A percentile compares a stretch with the other conserved stretches of the same genome.
Evolutionary conservation across 2,329 filamentous ascomycete species (phyloP).

Genomic region (Tolypocladium sp.): DNA sequence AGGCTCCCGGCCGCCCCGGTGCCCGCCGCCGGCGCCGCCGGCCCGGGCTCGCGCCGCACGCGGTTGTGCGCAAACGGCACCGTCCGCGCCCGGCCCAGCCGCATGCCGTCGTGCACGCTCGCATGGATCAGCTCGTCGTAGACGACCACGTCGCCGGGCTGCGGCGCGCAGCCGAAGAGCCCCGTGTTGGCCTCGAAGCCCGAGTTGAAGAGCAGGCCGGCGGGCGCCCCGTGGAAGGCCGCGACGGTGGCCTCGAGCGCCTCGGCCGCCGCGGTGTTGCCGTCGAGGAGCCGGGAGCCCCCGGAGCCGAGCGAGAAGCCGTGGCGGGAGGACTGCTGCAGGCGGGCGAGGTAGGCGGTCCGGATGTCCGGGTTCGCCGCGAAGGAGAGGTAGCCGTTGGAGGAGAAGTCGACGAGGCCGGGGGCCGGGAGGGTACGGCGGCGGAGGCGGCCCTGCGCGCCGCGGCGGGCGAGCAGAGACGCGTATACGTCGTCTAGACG

Average conservation of each 20-base stretch:
- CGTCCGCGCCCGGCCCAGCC: slow-evolving; percentile 44
- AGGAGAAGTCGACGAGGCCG: slow-evolving; percentile 66
- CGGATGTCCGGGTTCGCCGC: slow-evolving; percentile 42
- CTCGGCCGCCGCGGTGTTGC: slow-evolving; percentile 36
- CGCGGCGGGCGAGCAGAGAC: slow-evolving; percentile 17
- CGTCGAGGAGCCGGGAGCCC: slow-evolving; percentile 44
- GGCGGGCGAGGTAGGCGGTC: slow-evolving; percentile 49
- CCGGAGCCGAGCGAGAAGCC: slow-evolving; percentile 33
- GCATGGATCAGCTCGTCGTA: slow-evolving; percentile 73
- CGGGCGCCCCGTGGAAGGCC: slow-evolving; percentile 32
- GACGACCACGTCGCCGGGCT: slow-evolving; percentile 52
- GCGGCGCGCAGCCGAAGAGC: slow-evolving; percentile 51
- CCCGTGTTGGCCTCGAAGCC: slow-evolving; percentile 60
- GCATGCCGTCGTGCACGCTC: slow-evolving; percentile 71
- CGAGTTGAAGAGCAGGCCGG: slow-evolving; percentile 45
- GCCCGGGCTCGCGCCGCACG: slow-evolving; percentile 13
- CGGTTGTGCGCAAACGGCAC: slow-evolving; percentile 51
- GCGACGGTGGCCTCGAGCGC: slow-evolving; percentile 37
- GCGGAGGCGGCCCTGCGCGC: slow-evolving; percentile 29
- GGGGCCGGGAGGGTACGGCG: slow-evolving; percentile 49
- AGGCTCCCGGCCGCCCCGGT: slow-evolving; percentile 9
- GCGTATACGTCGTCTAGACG: slow-evolving; percentile 18
- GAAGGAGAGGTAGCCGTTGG: slow-evolving; percentile 73
- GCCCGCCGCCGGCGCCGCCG: background rate
- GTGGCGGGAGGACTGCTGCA: slow-evolving; percentile 14